phyloP scores from a whole-genome alignment of 148 eudicot genomes.

The Bassia scoparia region DNA sequence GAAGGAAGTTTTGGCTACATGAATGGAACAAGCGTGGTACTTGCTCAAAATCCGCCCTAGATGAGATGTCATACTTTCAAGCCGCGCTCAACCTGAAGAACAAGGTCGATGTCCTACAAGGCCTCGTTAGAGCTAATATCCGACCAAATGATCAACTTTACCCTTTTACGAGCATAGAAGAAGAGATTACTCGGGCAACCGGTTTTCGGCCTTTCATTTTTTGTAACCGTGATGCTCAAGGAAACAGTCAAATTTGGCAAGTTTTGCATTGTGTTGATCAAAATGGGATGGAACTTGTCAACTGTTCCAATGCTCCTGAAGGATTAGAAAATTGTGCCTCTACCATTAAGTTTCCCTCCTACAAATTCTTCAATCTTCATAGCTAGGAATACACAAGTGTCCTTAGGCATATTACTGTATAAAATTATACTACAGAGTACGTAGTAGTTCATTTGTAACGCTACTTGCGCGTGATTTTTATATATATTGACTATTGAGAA shows the following conservation, averaged over 20 bases:
- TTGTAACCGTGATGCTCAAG: conserved; percentile 36
- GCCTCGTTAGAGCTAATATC: conserved; percentile 33
- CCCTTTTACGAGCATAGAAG: conserved; percentile 21
- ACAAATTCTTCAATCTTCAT: no score
- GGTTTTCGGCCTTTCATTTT: conserved; percentile 33
- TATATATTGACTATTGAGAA: no score
- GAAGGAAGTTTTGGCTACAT: conserved; percentile 42
- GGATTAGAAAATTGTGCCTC: conserved; percentile 35
- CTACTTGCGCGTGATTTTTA: no score
- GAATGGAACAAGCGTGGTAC: conserved; percentile 60
- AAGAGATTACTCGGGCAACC: conserved; percentile 19
- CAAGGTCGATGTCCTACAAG: conserved; percentile 31
- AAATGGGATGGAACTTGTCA: conserved; percentile 24
- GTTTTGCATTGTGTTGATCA: conserved; percentile 37
- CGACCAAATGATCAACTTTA: conserved; percentile 30
- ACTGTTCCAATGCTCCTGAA: conserved; percentile 31
- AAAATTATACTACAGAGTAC: no score
- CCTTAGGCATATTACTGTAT: no score
- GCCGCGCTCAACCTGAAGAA: conserved; percentile 37
- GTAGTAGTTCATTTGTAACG: no score
- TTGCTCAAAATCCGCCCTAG: conserved; percentile 40
- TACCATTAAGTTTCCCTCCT: conserved; percentile 37
- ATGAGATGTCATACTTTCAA: conserved; percentile 39
- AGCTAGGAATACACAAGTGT: no score
- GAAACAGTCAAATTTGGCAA: conserved; percentile 34